Base-by-base conservation (phyloP, 179 eudicot species). In the Beta corolliflora region DNA sequence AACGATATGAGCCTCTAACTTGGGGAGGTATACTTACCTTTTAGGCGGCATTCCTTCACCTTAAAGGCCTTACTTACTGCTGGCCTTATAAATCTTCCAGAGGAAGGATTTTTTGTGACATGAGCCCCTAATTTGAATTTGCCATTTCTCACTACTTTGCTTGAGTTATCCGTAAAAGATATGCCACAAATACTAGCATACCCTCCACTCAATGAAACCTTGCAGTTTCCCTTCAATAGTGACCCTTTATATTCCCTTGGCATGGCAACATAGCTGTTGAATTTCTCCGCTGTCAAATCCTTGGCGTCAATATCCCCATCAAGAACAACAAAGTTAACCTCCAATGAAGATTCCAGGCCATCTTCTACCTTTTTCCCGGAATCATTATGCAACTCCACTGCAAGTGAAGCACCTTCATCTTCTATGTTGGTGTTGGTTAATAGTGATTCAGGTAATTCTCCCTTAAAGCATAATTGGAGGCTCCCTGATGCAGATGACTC, bases 81-180 rank as follows among this genome's bases (percentile, higher is more conserved):
- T 66, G 72, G 71, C 65, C 29, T 81, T 25, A 84, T 75, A 60
- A 63, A 29, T 7, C 50, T 48, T 29, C 79, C 86, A 70, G 83
- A 64, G 29, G 71, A 58, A 41, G 64, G 65, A 8, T 73, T 60
- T 19, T 0, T 69, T n/a, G 58, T 48, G 46, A 81, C 82, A 58
- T 60, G 41, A 74, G 82, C 84, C 36, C 82, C 87, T 15, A 84
- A 41, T 52, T 77, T 81, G 66, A 84, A 78, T 10, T 23, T 58
- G 11, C 82, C 82, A 31, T 36, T 67, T 73, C 65, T 84, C 58
- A 10, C 52, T 25, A 55, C 15, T 8, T 44, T 72, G 29, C 29
- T 25, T 7, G 87, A 84, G 65, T 78, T 84, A 61, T 84, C 87
- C 4, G 87, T 84, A 46, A 84, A 77, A 25, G 52, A 29, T 21